These are phyloP conservation scores for Cutaneotrichosporon cyanovorans DNA, from an alignment of 1,284 basidiomycete species.

Conservation along the genomic window DNA sequence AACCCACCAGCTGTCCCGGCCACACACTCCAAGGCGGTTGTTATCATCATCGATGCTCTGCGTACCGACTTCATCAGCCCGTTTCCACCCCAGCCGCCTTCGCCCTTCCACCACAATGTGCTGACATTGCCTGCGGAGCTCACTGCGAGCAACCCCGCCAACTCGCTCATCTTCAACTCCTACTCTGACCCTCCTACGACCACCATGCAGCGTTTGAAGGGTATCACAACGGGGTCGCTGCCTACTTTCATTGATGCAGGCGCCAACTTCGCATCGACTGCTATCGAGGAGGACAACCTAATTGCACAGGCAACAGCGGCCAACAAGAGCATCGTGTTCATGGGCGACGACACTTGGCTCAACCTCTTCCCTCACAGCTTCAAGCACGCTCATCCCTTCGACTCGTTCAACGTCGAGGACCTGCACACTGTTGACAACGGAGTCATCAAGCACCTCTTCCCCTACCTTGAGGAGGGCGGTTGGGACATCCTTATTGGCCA, in stretches of 20 bases:
- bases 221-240: slow-evolving; percentile 85
- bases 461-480: slow-evolving; percentile 56
- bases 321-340: slow-evolving; percentile 55
- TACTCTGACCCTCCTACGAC: slow-evolving; percentile 92
- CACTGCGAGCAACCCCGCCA: slow-evolving; percentile 54
- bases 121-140: slow-evolving; percentile 70
- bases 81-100: slow-evolving; percentile 52
- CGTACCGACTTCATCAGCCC: slow-evolving; percentile 90
- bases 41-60: slow-evolving; percentile 87
- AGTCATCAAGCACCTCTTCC: slow-evolving; percentile 74
- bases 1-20: slow-evolving; percentile 48
- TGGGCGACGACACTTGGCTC: slow-evolving; percentile 97
- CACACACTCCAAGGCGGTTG: slow-evolving; percentile 68
- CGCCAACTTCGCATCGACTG: slow-evolving; percentile 79
- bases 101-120: slow-evolving; percentile 71
- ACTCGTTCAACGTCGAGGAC: slow-evolving; percentile 98
- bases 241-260: slow-evolving; percentile 94
- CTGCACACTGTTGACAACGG: slow-evolving; percentile 91
- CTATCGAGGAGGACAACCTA: slow-evolving; percentile 80
- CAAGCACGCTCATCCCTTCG: slow-evolving; percentile 70
- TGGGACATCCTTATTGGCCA: slow-evolving; percentile 89
- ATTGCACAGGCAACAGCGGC: slow-evolving; percentile 52
- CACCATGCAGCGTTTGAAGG: slow-evolving; percentile 92
- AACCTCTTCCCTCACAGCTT: slow-evolving; percentile 76
- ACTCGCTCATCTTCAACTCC: slow-evolving; percentile 80